These are phyloP conservation scores for Apiotrichum laibachii DNA, from an alignment of 1,284 basidiomycete genomes.

Conservation along the genomic window DNA sequence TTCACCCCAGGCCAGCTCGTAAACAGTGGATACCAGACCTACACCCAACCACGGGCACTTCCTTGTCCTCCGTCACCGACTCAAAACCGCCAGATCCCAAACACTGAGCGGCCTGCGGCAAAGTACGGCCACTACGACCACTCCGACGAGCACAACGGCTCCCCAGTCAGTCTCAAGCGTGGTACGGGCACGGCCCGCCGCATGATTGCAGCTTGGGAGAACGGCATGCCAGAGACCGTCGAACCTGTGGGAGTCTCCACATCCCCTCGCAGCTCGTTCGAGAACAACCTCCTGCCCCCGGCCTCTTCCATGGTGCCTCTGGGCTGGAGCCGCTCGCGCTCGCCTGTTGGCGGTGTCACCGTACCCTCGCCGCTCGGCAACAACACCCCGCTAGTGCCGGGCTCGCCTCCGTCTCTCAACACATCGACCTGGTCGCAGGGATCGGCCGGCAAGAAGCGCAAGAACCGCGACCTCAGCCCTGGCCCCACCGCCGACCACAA, in stretches of 20 bases:
- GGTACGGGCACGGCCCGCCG: neutral
- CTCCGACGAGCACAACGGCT: neutral
- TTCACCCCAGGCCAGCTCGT: no score
- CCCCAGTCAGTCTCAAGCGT: neutral
- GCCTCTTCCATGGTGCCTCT: constrained; percentile 7
- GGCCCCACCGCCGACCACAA: no score
- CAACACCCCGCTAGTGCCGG: constrained; percentile 11
- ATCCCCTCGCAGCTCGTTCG: neutral
- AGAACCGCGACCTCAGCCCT: constrained; percentile 1
- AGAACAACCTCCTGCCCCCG: neutral
- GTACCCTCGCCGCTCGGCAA: constrained; percentile 27
- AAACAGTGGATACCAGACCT: neutral
- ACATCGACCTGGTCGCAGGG: neutral
- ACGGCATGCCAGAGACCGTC: neutral
- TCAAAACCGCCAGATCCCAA: neutral
- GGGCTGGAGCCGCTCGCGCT: neutral
- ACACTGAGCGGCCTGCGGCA: neutral
- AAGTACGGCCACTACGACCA: neutral
- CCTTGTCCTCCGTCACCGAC: neutral
- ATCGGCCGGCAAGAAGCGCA: constrained; percentile 22
- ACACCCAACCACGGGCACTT: neutral
- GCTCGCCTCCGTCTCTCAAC: constrained; percentile 25
- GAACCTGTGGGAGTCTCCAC: neutral
- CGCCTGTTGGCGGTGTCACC: neutral
- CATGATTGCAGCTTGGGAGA: constrained; percentile 1